Evolutionary conservation across 129 eudicot species (phyloP).

Genomic region (Dittrichia graveolens): DNA sequence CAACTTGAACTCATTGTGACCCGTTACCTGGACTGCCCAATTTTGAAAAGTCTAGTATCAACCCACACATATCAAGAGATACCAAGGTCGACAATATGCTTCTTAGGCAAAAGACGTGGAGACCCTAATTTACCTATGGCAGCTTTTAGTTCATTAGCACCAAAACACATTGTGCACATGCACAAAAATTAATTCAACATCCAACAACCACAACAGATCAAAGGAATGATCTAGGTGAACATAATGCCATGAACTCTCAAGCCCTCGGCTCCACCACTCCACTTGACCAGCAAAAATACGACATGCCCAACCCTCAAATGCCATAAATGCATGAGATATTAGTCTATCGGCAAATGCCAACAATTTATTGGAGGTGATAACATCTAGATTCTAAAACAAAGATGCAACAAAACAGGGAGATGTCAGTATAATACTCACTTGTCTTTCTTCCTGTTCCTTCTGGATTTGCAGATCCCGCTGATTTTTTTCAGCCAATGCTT

Average conservation of each 20-base stretch:
- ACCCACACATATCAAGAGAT: conserved; percentile 2
- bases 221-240: background rate
- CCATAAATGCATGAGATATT: conserved; percentile 1
- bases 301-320: background rate
- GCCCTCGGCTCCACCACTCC: background rate
- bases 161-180: background rate
- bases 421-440: conserved; percentile 49
- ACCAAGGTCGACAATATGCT: background rate
- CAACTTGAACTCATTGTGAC: background rate
- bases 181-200: background rate
- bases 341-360: no score
- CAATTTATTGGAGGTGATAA: background rate
- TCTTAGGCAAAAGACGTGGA: background rate
- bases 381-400: conserved; percentile 9
- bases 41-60: background rate
- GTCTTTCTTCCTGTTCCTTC: conserved; percentile 85
- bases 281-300: background rate
- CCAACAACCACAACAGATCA: background rate
- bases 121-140: background rate
- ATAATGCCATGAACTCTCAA: background rate
- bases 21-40: background rate
- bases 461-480: conserved; percentile 80
- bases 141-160: background rate
- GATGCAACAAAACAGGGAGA: conserved; percentile 9
- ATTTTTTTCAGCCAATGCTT: conserved; percentile 95